Conservation (phyloP, 495 filamentous ascomycete species). For the Penicillium lividum region DNA sequence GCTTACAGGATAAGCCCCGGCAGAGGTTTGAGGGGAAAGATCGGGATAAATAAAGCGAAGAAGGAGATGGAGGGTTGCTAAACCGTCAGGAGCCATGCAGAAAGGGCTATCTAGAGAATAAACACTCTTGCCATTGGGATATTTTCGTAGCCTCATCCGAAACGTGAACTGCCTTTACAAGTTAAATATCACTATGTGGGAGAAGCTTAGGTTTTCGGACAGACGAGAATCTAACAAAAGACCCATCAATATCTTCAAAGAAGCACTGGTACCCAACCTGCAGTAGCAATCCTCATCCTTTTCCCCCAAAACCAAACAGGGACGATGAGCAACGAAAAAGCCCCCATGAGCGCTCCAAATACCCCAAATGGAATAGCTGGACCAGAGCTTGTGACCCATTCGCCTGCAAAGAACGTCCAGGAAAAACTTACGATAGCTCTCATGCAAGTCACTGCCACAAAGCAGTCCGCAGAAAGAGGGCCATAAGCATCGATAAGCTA, state of each 20-base stretch:
- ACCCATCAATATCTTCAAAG: background rate
- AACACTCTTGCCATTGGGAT: too few species aligned
- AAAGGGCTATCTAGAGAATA: too few species aligned
- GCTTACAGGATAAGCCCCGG: too few species aligned
- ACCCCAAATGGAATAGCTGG: conserved; percentile 21
- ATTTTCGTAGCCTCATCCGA: too few species aligned
- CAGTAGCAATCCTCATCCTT: conserved; percentile 23
- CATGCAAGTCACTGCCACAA: conserved; percentile 24
- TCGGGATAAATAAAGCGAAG: too few species aligned
- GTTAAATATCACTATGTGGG: too few species aligned
- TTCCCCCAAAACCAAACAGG: conserved; percentile 21
- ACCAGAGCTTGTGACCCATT: conserved; percentile 19
- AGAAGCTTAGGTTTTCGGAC: too few species aligned
- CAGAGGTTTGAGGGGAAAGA: too few species aligned
- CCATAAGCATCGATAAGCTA: conserved; percentile 21
- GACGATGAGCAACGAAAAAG: conserved; percentile 17
- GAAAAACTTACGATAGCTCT: conserved; percentile 22
- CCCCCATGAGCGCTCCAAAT: conserved; percentile 20
- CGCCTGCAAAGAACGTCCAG: conserved; percentile 22
- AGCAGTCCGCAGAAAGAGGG: conserved; percentile 15
- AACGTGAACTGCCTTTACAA: too few species aligned
- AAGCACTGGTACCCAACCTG: conserved; percentile 11
- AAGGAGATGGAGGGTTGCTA: too few species aligned
- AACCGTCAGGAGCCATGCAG: too few species aligned
- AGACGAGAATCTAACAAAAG: too few species aligned